Base-by-base conservation (phyloP, 2,329 filamentous ascomycete genomes). In the Thielaviopsis punctulata region DNA sequence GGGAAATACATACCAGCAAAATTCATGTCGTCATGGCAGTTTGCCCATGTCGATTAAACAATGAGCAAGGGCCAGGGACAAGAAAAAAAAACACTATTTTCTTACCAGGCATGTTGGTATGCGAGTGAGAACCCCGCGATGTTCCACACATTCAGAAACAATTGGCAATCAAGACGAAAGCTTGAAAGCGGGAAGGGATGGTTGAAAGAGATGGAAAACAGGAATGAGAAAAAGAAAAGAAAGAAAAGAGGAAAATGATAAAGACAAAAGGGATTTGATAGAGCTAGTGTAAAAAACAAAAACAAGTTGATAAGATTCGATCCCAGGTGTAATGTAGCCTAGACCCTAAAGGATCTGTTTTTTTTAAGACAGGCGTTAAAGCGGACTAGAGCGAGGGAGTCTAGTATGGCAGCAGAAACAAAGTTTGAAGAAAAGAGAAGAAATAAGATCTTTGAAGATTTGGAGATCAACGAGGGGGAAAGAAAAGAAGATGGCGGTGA, bases 61-160 rank as follows among this genome's bases (percentile, higher is more conserved):
- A 39, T 39, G 15, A 46, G 27, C 15, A 10, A 48, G 47, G 43
- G 15, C 25, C 12, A 18, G 48, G 18, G 33, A 19, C 18, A 19
- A 13, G 23, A 49, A 9, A 39, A 23, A 13, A 48, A 39, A 23
- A 13, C 33, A 33, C 33, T 39, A 18, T 7, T 15, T 39, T 47
- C 53, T 55, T 55, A 55, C 53, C 53, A 52, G 53, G 53, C 53
- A 55, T 55, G 24, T 36, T 27, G 19, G 50, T 21, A 27, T 55
- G 45, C 27, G 53, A 52, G 48, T 49, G 46, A 47, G 49, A 33
- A 36, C 50, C 53, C 22, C 46, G 53, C 44, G 53, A 49, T 49
- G 53, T 49, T 36, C 53, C 50, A 49, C 53, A 55, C 53, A 55
- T 55, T 30, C 33, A 25, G 18, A 25, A 39, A 24, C 39, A 43